Evolutionary conservation across 495 filamentous ascomycete genomes (phyloP).

Genomic region (Penicillium daleae): DNA sequence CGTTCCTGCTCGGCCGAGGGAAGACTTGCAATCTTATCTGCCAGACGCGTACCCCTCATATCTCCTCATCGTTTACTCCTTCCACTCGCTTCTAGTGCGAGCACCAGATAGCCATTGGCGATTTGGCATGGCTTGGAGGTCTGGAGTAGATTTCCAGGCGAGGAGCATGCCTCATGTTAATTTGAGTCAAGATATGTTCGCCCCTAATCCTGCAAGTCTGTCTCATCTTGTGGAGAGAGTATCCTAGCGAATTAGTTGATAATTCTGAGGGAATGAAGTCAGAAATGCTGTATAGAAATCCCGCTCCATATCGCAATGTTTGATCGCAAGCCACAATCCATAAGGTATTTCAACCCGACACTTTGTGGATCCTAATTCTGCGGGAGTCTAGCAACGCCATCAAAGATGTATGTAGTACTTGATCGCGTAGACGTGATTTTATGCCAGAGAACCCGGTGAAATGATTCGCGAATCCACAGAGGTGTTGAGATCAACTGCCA

Average conservation of each 20-base stretch:
- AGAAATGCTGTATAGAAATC: too few relatives aligned
- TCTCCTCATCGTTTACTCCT: neutral
- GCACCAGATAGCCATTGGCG: neutral
- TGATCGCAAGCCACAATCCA: too few relatives aligned
- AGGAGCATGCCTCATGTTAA: neutral
- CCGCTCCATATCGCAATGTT: too few relatives aligned
- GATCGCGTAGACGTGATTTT: neutral
- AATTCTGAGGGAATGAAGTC: too few relatives aligned
- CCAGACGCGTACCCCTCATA: neutral
- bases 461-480: neutral
- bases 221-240: neutral
- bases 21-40: neutral
- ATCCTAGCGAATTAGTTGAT: too few relatives aligned
- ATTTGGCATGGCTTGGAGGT: neutral
- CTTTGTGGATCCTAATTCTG: too few relatives aligned
- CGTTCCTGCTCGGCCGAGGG: neutral
- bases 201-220: neutral
- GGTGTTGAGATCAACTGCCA: neutral
- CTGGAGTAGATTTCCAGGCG: neutral
- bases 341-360: too few relatives aligned
- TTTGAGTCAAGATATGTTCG: neutral
- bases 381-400: neutral
- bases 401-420: too few relatives aligned
- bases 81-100: neutral
- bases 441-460: neutral